These are phyloP conservation scores for Raffaelea albimanens DNA, from an alignment of 2,329 filamentous ascomycete genomes.

Conservation along the genomic window DNA sequence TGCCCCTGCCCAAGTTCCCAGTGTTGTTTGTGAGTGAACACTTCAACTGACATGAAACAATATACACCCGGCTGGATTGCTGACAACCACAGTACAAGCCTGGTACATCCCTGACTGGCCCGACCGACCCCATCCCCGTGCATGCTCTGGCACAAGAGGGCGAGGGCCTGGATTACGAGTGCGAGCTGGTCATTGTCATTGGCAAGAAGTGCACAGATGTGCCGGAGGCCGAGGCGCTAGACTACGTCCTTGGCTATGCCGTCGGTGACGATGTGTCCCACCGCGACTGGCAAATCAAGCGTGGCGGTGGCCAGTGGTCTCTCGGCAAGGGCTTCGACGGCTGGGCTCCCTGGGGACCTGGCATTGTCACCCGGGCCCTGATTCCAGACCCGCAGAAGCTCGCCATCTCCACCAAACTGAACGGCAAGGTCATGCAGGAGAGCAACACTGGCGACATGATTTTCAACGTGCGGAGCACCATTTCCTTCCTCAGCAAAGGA, in stretches of 20 bases:
- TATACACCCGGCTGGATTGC: not conserved
- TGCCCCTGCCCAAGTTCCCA: conserved; percentile 61
- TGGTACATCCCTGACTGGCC: conserved; percentile 53
- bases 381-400: conserved; percentile 49
- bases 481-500: conserved; percentile 51
- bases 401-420: conserved; percentile 47
- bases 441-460: conserved; percentile 53
- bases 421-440: conserved; percentile 48
- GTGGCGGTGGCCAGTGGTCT: conserved; percentile 60
- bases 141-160: conserved; percentile 54
- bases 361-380: conserved; percentile 50
- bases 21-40: conserved; percentile 51
- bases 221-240: conserved; percentile 53
- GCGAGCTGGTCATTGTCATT: conserved; percentile 66
- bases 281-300: conserved; percentile 64
- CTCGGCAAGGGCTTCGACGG: conserved; percentile 67
- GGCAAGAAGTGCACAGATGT: conserved; percentile 59
- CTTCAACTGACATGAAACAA: not conserved
- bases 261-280: conserved; percentile 75
- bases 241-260: conserved; percentile 65
- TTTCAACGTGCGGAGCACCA: conserved; percentile 49
- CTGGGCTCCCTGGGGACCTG: conserved; percentile 66
- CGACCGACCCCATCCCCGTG: conserved; percentile 57
- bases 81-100: conserved; percentile 50
- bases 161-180: conserved; percentile 68